These are phyloP conservation scores for Colletotrichum limetticola DNA, from an alignment of 2,329 filamentous ascomycete genomes.

Conservation along the genomic window DNA sequence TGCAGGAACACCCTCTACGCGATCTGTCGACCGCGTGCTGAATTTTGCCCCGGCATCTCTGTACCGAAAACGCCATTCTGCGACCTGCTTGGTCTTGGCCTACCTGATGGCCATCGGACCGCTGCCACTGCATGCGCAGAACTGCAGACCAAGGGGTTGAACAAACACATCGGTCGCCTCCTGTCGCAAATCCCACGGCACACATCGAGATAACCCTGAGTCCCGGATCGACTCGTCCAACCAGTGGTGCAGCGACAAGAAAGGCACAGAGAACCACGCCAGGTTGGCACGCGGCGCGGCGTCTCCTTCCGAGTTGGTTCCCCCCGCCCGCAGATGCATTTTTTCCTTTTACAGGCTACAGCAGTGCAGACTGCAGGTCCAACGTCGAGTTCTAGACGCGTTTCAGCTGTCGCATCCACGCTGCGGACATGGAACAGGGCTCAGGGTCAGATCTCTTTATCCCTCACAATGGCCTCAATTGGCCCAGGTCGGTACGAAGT, in stretches of 20 bases:
- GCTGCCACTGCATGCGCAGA: not conserved
- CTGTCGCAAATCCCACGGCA: not conserved
- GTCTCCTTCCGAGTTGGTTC: not conserved
- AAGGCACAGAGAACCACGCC: not conserved
- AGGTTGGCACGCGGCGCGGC: slow-evolving; percentile 9
- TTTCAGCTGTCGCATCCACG: slow-evolving; percentile 29
- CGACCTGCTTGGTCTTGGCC: slow-evolving; percentile 12
- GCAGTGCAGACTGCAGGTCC: not conserved
- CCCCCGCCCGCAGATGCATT: slow-evolving; percentile 7
- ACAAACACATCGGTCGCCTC: not conserved
- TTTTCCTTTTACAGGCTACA: not conserved
- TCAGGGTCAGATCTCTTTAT: slow-evolving; percentile 7
- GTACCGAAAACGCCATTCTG: not conserved
- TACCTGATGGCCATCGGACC: not conserved
- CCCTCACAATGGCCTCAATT: slow-evolving; percentile 10
- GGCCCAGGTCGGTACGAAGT: slow-evolving; percentile 3
- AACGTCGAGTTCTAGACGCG: slow-evolving; percentile 25
- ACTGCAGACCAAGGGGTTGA: not conserved
- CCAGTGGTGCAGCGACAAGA: slow-evolving; percentile 1
- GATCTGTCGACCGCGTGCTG: not conserved
- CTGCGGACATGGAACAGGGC: slow-evolving; percentile 33
- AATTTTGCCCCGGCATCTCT: not conserved
- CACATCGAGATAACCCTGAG: slow-evolving; percentile 14
- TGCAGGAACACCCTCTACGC: slow-evolving; percentile 16
- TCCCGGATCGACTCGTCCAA: slow-evolving; percentile 6